phyloP scores from a whole-genome alignment of 257 asterid species.

The Dorcoceras hygrometricum region DNA sequence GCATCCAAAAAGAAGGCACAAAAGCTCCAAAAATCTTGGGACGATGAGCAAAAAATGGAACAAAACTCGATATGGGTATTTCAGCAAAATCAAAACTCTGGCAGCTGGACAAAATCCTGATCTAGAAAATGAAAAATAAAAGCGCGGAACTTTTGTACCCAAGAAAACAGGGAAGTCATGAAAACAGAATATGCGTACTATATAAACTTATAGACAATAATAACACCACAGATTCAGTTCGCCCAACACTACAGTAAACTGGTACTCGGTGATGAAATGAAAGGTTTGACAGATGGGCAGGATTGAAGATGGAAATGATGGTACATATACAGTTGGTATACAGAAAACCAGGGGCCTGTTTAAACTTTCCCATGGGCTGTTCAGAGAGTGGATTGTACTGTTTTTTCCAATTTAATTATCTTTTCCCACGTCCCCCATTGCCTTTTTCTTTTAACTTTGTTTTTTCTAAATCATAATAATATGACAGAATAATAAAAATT shows the following conservation, averaged over 20 bases:
- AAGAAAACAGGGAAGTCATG: conserved; percentile 8
- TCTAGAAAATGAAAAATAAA: conserved; percentile 9
- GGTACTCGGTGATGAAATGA: conserved; percentile 14
- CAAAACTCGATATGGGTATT: conserved; percentile 22
- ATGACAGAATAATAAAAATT: no score
- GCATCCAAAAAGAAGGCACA: conserved; percentile 24
- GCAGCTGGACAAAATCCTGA: conserved; percentile 23
- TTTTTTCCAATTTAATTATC: neutral
- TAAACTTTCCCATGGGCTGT: conserved; percentile 63
- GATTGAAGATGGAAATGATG: conserved; percentile 16
- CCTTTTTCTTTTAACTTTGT: no score
- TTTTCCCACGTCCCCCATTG: no score
- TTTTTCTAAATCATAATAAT: no score
- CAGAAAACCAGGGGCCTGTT: conserved; percentile 64
- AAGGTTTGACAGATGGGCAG: conserved; percentile 26
- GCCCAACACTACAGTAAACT: neutral
- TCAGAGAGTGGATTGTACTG: conserved; percentile 45
- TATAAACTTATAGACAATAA: conserved; percentile 18
- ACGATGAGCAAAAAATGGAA: neutral
- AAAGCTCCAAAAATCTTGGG: conserved; percentile 10
- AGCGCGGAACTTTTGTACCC: neutral
- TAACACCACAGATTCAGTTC: conserved; percentile 17
- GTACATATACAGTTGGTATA: conserved; percentile 27
- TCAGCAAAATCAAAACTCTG: conserved; percentile 2
- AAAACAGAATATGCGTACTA: neutral